Evolutionary conservation across 2,329 filamentous ascomycete species (phyloP).

Genomic region (Fusarium sp.): DNA sequence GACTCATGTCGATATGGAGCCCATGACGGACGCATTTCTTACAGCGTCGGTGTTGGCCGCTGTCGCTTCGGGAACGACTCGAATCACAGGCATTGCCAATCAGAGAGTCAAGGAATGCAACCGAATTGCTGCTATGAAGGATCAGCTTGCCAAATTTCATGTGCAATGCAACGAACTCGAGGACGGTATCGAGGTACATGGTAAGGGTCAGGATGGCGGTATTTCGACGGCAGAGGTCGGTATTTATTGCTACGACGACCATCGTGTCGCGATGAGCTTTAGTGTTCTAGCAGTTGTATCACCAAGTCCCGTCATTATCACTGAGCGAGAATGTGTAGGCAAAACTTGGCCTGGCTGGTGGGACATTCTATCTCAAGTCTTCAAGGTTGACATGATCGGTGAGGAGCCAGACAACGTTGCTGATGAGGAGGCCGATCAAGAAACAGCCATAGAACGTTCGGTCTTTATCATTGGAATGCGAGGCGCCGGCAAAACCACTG

Average conservation of each 20-base stretch:
- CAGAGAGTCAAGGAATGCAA: slow-evolving; percentile 99
- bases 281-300: slow-evolving; percentile 82
- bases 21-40: slow-evolving; percentile 98
- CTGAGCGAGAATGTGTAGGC: slow-evolving; percentile 90
- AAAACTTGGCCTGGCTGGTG: slow-evolving; percentile 99
- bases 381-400: slow-evolving; percentile 79
- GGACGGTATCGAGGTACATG: slow-evolving; percentile 85
- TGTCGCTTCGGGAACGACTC: slow-evolving; percentile 82
- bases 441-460: slow-evolving; percentile 62
- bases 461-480: slow-evolving; percentile 98
- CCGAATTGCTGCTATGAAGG: slow-evolving; percentile 93
- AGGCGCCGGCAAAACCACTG: slow-evolving; percentile 95
- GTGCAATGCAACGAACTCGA: slow-evolving; percentile 87
- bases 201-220: slow-evolving; percentile 56
- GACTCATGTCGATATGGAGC: slow-evolving; percentile 92
- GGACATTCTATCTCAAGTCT: slow-evolving; percentile 84
- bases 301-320: slow-evolving; percentile 76
- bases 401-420: slow-evolving; percentile 61
- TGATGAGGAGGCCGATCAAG: slow-evolving; percentile 26
- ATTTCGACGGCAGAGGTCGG: slow-evolving; percentile 68
- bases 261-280: slow-evolving; percentile 98
- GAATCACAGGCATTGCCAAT: slow-evolving; percentile 94
- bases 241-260: slow-evolving; percentile 95
- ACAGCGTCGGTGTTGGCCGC: slow-evolving; percentile 94
- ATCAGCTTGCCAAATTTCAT: slow-evolving; percentile 92